These are phyloP conservation scores for Nigrospora osmanthi DNA, from an alignment of 2,329 filamentous ascomycete species.

Conservation along the genomic window DNA sequence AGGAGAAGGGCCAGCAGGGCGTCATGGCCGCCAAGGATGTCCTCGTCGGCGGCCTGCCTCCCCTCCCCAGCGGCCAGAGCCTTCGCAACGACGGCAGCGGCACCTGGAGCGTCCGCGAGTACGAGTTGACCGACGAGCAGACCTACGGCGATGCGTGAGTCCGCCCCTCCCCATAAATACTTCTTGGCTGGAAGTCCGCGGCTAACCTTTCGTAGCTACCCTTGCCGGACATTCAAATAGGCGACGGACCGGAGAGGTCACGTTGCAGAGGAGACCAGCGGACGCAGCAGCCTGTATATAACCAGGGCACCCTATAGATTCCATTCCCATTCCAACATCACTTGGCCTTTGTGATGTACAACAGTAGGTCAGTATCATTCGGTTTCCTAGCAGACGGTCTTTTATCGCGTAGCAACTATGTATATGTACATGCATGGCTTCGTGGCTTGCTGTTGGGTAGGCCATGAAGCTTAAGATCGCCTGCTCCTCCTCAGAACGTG, in stretches of 20 bases:
- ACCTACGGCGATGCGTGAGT: slow-evolving; percentile 65
- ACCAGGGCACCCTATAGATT: too few relatives aligned
- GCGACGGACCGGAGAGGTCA: slow-evolving; percentile 12
- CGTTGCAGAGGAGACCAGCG: too few relatives aligned
- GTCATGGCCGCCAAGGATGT: slow-evolving; percentile 45
- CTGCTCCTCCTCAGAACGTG: too few relatives aligned
- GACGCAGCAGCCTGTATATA: too few relatives aligned
- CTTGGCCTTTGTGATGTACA: too few relatives aligned
- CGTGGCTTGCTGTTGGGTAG: too few relatives aligned
- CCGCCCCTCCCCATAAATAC: slow-evolving; percentile 1
- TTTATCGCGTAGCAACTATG: too few relatives aligned
- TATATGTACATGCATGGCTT: too few relatives aligned
- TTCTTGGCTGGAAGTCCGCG: slow-evolving; percentile 5
- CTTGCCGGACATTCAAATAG: slow-evolving; percentile 55
- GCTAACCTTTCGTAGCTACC: slow-evolving; percentile 43
- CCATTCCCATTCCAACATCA: too few relatives aligned
- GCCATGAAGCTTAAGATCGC: too few relatives aligned
- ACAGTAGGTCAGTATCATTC: too few relatives aligned
- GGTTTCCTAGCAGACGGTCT: too few relatives aligned
- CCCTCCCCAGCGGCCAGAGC: slow-evolving; percentile 69
- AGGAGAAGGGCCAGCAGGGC: slow-evolving; percentile 43
- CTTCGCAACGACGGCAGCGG: slow-evolving; percentile 33
- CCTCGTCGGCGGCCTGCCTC: slow-evolving; percentile 73
- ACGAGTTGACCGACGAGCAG: slow-evolving; percentile 56
- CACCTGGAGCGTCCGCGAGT: slow-evolving; percentile 60